Evolutionary conservation across 1,284 basidiomycete genomes (phyloP).

Genomic region (Phellinidium pouzarii): DNA sequence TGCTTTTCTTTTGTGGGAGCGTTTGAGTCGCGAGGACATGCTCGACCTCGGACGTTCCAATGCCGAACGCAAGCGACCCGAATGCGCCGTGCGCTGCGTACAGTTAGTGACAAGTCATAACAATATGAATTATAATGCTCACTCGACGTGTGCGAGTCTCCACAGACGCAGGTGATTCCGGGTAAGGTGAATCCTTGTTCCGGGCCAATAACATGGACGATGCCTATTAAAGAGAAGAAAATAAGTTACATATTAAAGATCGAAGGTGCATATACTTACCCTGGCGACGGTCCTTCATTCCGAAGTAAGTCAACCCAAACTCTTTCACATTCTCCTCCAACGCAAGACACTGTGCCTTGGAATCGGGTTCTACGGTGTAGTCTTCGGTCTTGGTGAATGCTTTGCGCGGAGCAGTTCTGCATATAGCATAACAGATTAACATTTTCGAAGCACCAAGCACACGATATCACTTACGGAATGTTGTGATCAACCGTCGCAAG

Average conservation of each 20-base stretch:
- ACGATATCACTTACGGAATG: conserved; percentile 70
- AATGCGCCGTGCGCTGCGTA: conserved; percentile 85
- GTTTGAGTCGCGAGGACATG: conserved; percentile 96
- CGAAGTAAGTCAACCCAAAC: conserved; percentile 93
- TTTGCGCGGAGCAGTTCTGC: conserved; percentile 80
- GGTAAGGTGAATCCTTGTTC: conserved; percentile 96
- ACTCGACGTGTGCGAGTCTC: conserved; percentile 93
- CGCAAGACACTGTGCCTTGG: conserved; percentile 81
- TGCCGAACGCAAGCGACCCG: conserved; percentile 92
- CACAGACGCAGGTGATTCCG: conserved; percentile 95
- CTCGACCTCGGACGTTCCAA: conserved; percentile 95
- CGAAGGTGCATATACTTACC: conserved; percentile 37
- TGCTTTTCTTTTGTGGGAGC: conserved; percentile 84
- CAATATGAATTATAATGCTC: conserved; percentile 5
- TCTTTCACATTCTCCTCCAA: conserved; percentile 93
- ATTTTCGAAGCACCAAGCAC: too few species aligned
- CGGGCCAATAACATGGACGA: conserved; percentile 94
- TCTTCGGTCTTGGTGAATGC: conserved; percentile 68
- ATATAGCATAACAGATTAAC: too few species aligned
- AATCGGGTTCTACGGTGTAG: conserved; percentile 87
- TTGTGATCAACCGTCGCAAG: conserved; percentile 95
- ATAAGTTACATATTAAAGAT: background rate
- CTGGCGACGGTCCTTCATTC: conserved; percentile 85
- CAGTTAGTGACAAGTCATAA: background rate
- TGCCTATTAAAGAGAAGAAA: conserved; percentile 54